phyloP scores from a whole-genome alignment of 345 rosid genomes.

The Capsella bursapastoris region DNA sequence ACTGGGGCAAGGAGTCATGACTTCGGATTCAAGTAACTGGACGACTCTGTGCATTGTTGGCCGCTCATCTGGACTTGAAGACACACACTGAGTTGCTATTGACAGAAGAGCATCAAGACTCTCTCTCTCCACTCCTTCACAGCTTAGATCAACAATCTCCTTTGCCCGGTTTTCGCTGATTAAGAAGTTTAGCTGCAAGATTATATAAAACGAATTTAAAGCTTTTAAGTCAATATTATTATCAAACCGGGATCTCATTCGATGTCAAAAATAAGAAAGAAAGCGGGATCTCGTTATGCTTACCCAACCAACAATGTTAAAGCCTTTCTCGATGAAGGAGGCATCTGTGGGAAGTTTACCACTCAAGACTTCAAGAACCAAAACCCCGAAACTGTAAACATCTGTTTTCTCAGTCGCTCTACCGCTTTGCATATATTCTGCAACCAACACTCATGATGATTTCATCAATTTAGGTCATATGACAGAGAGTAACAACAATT shows the following conservation, averaged over 20 bases:
- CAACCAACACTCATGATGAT: constrained; percentile 32
- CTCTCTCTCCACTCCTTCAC: constrained; percentile 78
- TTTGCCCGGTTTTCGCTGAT: constrained; percentile 66
- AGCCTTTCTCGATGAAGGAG: constrained; percentile 90
- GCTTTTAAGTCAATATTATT: background rate
- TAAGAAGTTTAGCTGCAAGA: constrained; percentile 76
- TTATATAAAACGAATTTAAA: constrained; percentile 2
- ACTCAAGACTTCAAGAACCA: constrained; percentile 88
- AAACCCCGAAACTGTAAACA: constrained; percentile 91
- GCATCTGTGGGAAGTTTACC: constrained; percentile 97
- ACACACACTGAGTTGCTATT: constrained; percentile 78
- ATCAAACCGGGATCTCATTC: background rate
- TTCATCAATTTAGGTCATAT: constrained; percentile 1
- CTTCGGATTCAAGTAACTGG: constrained; percentile 86
- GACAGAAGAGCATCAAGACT: constrained; percentile 80
- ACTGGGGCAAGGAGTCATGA: constrained; percentile 97
- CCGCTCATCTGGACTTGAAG: constrained; percentile 78
- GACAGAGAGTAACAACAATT: background rate
- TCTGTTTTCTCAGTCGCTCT: constrained; percentile 97
- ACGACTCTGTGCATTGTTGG: constrained; percentile 97
- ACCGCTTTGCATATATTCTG: constrained; percentile 96
- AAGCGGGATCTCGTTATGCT: constrained; percentile 19
- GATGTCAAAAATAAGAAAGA: too few species aligned
- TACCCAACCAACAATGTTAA: constrained; percentile 98
- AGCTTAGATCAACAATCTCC: constrained; percentile 70